Evolutionary conservation across 2,329 filamentous ascomycete species (phyloP), one percentile per base, ranked within the genome.

Genomic region (Alternaria consortialis): DNA sequence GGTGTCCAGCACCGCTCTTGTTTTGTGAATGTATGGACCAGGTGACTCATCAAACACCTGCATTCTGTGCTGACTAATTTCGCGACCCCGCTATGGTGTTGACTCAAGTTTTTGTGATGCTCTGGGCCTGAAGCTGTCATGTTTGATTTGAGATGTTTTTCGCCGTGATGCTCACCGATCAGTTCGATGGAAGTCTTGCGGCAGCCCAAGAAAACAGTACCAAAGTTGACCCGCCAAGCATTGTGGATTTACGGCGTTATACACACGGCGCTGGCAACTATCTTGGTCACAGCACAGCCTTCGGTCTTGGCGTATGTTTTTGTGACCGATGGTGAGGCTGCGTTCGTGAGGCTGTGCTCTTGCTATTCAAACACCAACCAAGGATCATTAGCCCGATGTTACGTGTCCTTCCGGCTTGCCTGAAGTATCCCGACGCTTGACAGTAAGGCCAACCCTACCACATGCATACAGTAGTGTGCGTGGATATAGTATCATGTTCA

Each of bases 11-110:
- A 27, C 15, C 2, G 23, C 40, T 36, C 9, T 44, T 23, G 9
- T 13, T 51, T 29, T 23, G 31, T 39, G 39, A 32, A 53, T 32
- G 31, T 17, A 29, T 42, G 47, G 42, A 23, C 7, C 17, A 27
- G 39, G 56, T 65, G 63, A 65, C 46, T 65, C 54, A 65, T 65
- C 52, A 32, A 53, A 27, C 3, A 43, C 27, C 13, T 43, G 29
- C 40, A 44, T 44, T 8, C 51, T 31, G 15, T 27, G 25, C 13
- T 23, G 29, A 23, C 34, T 17, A 29, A 34, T 34, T n/a, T 34
- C n/a, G 39, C 39, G 32, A 53, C 39, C 29, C 39, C 39, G 51
- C 39, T 29, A 42, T 53, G 17, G 12, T 40, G 39, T 23, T 23
- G 39, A 23, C 39, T 40, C 11, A 23, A 23, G 39, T 7, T 23